Evolutionary conservation across 179 eudicot species (phyloP).

Genomic region (Carnegiea gigantea): DNA sequence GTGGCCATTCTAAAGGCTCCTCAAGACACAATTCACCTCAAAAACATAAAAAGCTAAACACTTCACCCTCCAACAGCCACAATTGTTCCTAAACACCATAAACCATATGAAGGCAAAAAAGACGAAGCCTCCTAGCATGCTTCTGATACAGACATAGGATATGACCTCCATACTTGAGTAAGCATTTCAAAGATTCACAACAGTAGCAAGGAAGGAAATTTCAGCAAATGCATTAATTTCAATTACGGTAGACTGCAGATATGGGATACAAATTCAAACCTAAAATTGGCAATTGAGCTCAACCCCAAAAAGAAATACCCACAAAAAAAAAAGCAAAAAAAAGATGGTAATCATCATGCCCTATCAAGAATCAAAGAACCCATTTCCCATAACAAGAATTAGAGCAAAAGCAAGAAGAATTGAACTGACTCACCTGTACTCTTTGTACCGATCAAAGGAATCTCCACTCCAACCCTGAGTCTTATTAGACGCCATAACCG

Average conservation of each 20-base stretch:
- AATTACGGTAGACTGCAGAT: neutral
- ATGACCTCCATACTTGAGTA: neutral
- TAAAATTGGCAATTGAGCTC: neutral
- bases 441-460: slow-evolving; percentile 83
- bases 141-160: neutral
- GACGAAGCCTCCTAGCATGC: neutral
- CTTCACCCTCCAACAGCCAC: too few relatives aligned
- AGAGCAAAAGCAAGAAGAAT: neutral
- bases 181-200: neutral
- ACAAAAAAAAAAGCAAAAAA: neutral
- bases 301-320: neutral
- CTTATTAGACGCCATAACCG: slow-evolving; percentile 78
- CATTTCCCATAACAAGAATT: neutral
- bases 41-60: neutral
- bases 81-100: too few relatives aligned
- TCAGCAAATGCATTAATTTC: neutral
- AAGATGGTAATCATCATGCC: neutral
- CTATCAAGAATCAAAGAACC: slow-evolving; percentile 1
- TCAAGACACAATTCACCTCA: neutral
- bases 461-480: slow-evolving; percentile 96
- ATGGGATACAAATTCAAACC: neutral
- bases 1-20: too few relatives aligned
- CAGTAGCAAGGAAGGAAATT: neutral
- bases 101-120: neutral
- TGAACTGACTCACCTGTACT: slow-evolving; percentile 64